Evolutionary conservation across 169 alveolate species (phyloP), one percentile per base, ranked within the genome.

Genomic region (Plasmodium inui): DNA sequence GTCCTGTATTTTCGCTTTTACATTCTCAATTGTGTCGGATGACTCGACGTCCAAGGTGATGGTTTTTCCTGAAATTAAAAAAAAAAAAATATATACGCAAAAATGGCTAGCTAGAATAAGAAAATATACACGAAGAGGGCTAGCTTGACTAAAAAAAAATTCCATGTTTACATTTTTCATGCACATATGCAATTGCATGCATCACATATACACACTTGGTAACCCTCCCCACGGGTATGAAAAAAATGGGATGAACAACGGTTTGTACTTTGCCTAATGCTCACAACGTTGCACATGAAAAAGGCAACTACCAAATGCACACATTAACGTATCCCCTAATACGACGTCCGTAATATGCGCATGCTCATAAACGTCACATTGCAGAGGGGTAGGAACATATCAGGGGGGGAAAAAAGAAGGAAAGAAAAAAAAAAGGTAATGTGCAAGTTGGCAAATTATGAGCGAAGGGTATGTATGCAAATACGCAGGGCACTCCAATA

Each of bases 1-100:
- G 95, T 98, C 99, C 90, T 98, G 99, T 84, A 99, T 98, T 97
- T 98, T 98, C 46, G 99, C 99, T 97, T 99, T 99, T 73, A 99
- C 99, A 95, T 98, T 98, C 91, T 99, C 99, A 96, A 98, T 98
- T 30, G 99, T 98, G 95, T 98, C 99, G 37, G 99, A 96, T 84
- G 99, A 98, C 95, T 98, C 57, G 2, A 46, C 57, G n/a, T 98
- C 99, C 28, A 99, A 96, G 57, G 99, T 98, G 85, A 99, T 97
- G 89, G 99, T 98, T 96, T 98, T 98, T 17, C 97, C 97, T 7
- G 97, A 57, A 57, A 14, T n/a, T 0, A 55, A 55, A 55, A 57
- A 57, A 61, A 10, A 61, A 61, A 61, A 61, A 61, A 61, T 2
- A 61, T 26, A 14, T 55, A 17, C 28, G 22, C 9, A 26, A 22